Percentiles rank a stretch among this genome's conserved stretches.
phyloP scores from a whole-genome alignment of 2,329 filamentous ascomycete species.

The Chrysoporthe puriensis region DNA sequence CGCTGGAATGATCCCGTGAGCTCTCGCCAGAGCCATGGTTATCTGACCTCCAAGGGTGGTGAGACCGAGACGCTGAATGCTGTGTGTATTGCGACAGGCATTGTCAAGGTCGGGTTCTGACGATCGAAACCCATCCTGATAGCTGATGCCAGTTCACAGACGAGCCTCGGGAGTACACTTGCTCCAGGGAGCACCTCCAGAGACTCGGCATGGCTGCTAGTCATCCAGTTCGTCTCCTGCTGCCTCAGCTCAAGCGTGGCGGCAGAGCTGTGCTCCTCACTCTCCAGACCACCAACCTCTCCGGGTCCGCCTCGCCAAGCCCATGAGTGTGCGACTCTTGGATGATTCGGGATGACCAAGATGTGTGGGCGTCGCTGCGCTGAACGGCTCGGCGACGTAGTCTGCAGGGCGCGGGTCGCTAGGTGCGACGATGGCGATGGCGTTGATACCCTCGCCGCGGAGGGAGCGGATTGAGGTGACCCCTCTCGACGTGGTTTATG shows the following conservation, averaged over 20 bases:
- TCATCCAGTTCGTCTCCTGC: background rate
- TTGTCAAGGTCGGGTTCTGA: background rate
- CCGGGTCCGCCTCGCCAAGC: no score
- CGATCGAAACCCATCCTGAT: background rate
- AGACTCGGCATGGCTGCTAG: background rate
- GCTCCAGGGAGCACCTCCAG: background rate
- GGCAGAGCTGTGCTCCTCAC: background rate
- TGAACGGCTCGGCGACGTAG: no score
- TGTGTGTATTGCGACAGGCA: background rate
- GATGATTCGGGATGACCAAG: no score
- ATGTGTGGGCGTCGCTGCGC: no score
- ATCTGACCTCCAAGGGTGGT: background rate
- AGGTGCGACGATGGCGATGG: background rate
- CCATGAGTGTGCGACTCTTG: no score
- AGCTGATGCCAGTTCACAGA: background rate
- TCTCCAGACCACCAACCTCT: background rate
- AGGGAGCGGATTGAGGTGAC: no score
- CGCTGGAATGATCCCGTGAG: background rate
- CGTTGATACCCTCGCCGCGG: background rate
- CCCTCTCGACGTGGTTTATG: no score
- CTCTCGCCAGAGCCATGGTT: background rate
- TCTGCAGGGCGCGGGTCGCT: no score
- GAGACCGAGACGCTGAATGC: background rate
- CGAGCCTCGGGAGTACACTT: background rate
- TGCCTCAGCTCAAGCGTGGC: background rate